Evolutionary conservation across 2,329 filamentous ascomycete genomes (phyloP).

Genomic region (Botrytis medusae): DNA sequence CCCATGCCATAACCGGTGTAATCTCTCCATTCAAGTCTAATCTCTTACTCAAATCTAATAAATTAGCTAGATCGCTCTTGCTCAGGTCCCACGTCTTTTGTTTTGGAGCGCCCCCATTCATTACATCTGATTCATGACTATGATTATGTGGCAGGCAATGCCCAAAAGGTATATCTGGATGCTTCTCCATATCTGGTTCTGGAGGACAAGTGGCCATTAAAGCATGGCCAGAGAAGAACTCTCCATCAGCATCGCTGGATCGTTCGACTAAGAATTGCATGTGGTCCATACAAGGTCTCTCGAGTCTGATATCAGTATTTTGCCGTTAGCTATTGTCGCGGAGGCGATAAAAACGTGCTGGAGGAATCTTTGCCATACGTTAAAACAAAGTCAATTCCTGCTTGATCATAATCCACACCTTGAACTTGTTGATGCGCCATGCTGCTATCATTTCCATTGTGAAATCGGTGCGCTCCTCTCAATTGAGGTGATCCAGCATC

Average conservation of each 20-base stretch:
- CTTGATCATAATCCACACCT: slow-evolving; percentile 72
- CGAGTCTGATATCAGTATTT: slow-evolving; percentile 61
- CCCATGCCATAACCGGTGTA: slow-evolving; percentile 94
- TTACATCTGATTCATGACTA: neutral
- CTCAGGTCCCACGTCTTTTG: slow-evolving; percentile 74
- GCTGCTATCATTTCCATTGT: slow-evolving; percentile 28
- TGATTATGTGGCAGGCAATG: slow-evolving; percentile 33
- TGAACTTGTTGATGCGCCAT: slow-evolving; percentile 36
- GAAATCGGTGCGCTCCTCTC: neutral
- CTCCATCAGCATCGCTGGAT: slow-evolving; percentile 57
- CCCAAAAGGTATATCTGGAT: slow-evolving; percentile 55
- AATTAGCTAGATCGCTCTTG: slow-evolving; percentile 72
- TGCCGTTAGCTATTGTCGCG: slow-evolving; percentile 53
- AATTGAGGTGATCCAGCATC: slow-evolving; percentile 5
- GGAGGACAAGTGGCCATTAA: slow-evolving; percentile 92
- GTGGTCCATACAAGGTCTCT: slow-evolving; percentile 91
- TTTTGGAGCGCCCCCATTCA: neutral
- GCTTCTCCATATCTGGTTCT: slow-evolving; percentile 44
- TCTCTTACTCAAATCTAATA: slow-evolving; percentile 80
- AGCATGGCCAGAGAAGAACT: slow-evolving; percentile 76
- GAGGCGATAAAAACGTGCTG: slow-evolving; percentile 66
- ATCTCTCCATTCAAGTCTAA: slow-evolving; percentile 86
- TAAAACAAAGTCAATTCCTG: slow-evolving; percentile 87
- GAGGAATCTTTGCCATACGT: slow-evolving; percentile 68
- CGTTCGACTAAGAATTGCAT: slow-evolving; percentile 74